phyloP scores from a whole-genome alignment of 2,329 filamentous ascomycete genomes.

The Ceratocystis eucalypticola region DNA sequence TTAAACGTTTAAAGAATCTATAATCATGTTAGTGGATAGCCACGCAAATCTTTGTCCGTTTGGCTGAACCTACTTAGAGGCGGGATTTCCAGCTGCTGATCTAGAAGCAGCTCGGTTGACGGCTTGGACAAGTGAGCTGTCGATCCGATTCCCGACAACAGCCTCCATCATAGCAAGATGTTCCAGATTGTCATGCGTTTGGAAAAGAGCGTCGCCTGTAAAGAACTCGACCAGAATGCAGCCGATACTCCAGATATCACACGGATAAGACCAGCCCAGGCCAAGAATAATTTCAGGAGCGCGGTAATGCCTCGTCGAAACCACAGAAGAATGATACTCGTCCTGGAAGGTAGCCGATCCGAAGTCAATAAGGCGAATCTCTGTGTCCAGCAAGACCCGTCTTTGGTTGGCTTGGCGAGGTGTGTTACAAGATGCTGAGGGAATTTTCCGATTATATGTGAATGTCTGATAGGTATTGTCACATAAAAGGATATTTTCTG shows the following conservation, averaged over 20 bases:
- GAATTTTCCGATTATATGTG: conserved; percentile 56
- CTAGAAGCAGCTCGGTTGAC: conserved; percentile 44
- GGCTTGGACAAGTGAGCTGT: conserved; percentile 42
- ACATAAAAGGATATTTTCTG: conserved; percentile 56
- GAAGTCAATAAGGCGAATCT: conserved; percentile 58
- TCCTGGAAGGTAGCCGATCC: conserved; percentile 60
- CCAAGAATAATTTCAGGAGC: conserved; percentile 59
- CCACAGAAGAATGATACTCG: conserved; percentile 58
- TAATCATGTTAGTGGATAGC: neutral
- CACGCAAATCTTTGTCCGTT: neutral
- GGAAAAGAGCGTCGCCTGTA: conserved; percentile 56
- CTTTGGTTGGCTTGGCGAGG: conserved; percentile 49
- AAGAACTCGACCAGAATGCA: conserved; percentile 62
- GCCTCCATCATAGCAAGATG: conserved; percentile 66
- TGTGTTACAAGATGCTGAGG: conserved; percentile 49
- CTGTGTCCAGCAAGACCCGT: conserved; percentile 51
- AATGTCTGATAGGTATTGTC: conserved; percentile 55
- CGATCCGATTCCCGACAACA: conserved; percentile 47
- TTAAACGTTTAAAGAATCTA: conserved; percentile 54
- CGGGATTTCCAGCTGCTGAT: conserved; percentile 42
- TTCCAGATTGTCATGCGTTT: conserved; percentile 59
- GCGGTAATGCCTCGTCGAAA: conserved; percentile 56
- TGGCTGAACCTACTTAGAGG: conserved; percentile 44
- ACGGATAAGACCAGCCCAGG: conserved; percentile 57
- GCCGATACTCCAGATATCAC: conserved; percentile 62